These are phyloP conservation scores for Ogataea saltuana DNA, from an alignment of 805 yeast genomes.

Conservation along the genomic window DNA sequence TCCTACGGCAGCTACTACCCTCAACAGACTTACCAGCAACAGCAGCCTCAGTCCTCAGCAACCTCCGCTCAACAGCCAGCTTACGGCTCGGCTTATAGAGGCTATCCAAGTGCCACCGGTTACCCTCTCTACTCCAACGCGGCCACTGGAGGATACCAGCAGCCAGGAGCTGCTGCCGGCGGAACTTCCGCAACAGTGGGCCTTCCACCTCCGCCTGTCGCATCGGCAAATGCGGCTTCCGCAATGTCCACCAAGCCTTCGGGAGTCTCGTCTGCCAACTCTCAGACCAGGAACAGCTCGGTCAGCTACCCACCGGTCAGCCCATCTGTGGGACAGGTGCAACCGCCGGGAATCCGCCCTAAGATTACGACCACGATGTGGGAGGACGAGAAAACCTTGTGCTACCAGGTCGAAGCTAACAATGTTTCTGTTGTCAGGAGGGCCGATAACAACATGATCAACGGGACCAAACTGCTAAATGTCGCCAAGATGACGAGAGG, in stretches of 20 bases:
- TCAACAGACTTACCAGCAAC: slow-evolving; percentile 23
- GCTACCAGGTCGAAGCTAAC: slow-evolving; percentile 69
- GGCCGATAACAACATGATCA: slow-evolving; percentile 69
- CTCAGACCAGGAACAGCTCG: slow-evolving; percentile 16
- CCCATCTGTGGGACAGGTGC: slow-evolving; percentile 40
- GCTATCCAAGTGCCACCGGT: slow-evolving; percentile 20
- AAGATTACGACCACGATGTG: slow-evolving; percentile 68
- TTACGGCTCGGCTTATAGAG: slow-evolving; percentile 21
- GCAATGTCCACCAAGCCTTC: slow-evolving; percentile 10
- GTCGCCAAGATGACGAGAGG: slow-evolving; percentile 74
- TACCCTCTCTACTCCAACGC: slow-evolving; percentile 20
- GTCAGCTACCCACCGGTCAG: slow-evolving; percentile 27
- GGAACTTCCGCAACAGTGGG: slow-evolving; percentile 12
- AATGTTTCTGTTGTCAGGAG: slow-evolving; percentile 64
- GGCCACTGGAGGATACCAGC: slow-evolving; percentile 12
- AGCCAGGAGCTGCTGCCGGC: slow-evolving; percentile 19
- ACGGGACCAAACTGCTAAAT: slow-evolving; percentile 65
- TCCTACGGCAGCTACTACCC: slow-evolving; percentile 19
- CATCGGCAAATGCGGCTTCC: slow-evolving; percentile 9
- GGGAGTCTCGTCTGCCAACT: slow-evolving; percentile 9
- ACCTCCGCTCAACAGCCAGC: slow-evolving; percentile 17
- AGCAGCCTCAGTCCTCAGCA: slow-evolving; percentile 16
- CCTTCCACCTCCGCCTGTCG: slow-evolving; percentile 17
- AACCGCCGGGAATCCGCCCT: slow-evolving; percentile 50
- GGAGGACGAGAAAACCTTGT: slow-evolving; percentile 69